Evolutionary conservation across 345 rosid species (phyloP), one percentile per base, ranked within the genome.

Genomic region (Brassica juncea): DNA sequence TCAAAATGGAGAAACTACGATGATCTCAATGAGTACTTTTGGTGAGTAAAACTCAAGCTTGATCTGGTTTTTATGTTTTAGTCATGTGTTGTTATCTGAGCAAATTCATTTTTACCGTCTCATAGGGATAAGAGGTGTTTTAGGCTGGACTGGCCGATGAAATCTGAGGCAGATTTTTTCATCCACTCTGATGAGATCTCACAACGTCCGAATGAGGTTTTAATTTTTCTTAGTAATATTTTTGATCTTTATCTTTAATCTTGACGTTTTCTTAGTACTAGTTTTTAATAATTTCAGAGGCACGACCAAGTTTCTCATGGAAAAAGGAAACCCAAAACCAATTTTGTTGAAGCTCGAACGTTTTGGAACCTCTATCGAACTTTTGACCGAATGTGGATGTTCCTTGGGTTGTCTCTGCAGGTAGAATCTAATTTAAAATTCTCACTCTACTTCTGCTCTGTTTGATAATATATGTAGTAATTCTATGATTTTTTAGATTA

Each of bases 351-450:
- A 90, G 92, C 88, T 75, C 97, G 97, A 28, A 93, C 99, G 3
- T 95, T 95, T 88, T 90, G 89, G 91, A 92, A 95, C 84, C 91
- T 95, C 5, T 95, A 77, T 80, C 86, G 99, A 82, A 93, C 94
- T 85, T 95, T 95, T 73, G 99, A 95, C 71, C 89, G 99, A 37
- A 89, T 91, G 99, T 95, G 99, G 99, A 91, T 95, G 84, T 95
- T 95, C 86, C 77, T 93, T 77, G 77, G 86, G 55, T 63, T 95
- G 88, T 89, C 96, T 81, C 89, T 93, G 7, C 99, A 95, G 93
- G 99, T 95, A 70, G 31, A 69, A 31, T 69, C 49, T 12, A 57
- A 76, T 76, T 66, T 37, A 59, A 66, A 70, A 28, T 77, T 68
- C 37, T 2, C 12, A 47, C 59, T 49, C 76, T 71, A 31, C 69